phyloP scores from a whole-genome alignment of 1,139 yeast species.

The Blastobotrys malaysiensis region DNA sequence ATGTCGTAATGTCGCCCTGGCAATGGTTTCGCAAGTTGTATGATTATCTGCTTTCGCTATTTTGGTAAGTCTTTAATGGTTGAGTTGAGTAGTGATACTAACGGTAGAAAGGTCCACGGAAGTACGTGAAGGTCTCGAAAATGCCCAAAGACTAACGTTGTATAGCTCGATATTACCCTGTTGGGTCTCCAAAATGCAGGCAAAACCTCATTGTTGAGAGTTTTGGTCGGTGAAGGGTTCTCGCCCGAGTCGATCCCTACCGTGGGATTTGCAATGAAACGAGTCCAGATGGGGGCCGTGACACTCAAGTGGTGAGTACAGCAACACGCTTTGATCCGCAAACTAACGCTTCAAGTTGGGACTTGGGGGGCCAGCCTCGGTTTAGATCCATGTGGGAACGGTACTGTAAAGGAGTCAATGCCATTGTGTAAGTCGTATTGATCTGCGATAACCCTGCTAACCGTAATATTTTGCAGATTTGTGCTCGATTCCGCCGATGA shows the following conservation, averaged over 20 bases:
- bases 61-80: slow-evolving; percentile 23
- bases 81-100: neutral
- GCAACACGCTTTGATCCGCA: neutral
- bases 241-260: slow-evolving; percentile 38
- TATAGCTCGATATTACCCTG: slow-evolving; percentile 34
- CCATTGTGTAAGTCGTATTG: slow-evolving; percentile 30
- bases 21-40: slow-evolving; percentile 24
- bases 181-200: slow-evolving; percentile 40
- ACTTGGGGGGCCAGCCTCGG: slow-evolving; percentile 39
- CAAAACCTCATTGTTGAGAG: slow-evolving; percentile 35
- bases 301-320: slow-evolving; percentile 34
- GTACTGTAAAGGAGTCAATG: slow-evolving; percentile 37
- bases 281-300: slow-evolving; percentile 35
- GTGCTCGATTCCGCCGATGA: slow-evolving; percentile 37
- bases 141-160: neutral
- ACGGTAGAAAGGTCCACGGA: slow-evolving; percentile 22
- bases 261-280: slow-evolving; percentile 38
- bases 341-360: too few species aligned
- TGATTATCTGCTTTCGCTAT: slow-evolving; percentile 27
- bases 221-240: slow-evolving; percentile 34
- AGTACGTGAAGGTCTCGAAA: slow-evolving; percentile 14
- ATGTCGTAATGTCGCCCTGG: slow-evolving; percentile 22
- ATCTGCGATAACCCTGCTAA: neutral
- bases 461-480: slow-evolving; percentile 21
- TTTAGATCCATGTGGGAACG: slow-evolving; percentile 40